phyloP scores from a whole-genome alignment of 2,329 filamentous ascomycete genomes.

The Fusarium pseudocircinatum region DNA sequence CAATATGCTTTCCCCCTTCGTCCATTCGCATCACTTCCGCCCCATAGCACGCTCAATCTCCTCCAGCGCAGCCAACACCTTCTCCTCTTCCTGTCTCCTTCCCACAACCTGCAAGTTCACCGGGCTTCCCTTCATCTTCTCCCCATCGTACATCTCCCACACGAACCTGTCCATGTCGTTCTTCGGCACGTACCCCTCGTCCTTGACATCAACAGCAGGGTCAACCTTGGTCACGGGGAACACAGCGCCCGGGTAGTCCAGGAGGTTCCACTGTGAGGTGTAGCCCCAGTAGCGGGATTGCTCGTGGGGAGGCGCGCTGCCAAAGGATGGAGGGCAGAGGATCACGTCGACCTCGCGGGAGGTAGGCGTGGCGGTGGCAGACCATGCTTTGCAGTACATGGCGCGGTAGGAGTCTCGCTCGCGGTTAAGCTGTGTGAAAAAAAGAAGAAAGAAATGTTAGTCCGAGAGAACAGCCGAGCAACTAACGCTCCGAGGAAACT shows the following conservation, averaged over 20 bases:
- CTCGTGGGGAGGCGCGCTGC: conserved; percentile 58
- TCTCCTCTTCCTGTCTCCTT: conserved; percentile 44
- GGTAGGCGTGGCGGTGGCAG: conserved; percentile 43
- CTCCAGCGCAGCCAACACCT: conserved; percentile 42
- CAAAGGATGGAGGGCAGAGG: conserved; percentile 66
- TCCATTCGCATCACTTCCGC: conserved; percentile 13
- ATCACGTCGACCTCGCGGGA: conserved; percentile 65
- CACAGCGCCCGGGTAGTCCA: conserved; percentile 71
- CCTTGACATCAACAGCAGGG: conserved; percentile 38
- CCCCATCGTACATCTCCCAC: conserved; percentile 42
- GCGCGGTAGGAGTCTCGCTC: conserved; percentile 53
- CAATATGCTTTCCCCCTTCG: neutral
- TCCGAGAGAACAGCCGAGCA: rapidly evolving
- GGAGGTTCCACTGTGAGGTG: conserved; percentile 73
- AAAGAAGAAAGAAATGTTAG: neutral
- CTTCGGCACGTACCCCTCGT: conserved; percentile 39
- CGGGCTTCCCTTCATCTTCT: conserved; percentile 39
- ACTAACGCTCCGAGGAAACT: rapidly evolving
- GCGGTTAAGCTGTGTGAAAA: conserved; percentile 40
- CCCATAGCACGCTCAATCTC: conserved; percentile 41
- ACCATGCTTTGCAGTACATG: conserved; percentile 51
- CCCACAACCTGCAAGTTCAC: conserved; percentile 44
- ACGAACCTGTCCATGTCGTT: conserved; percentile 44
- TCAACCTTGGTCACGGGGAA: conserved; percentile 62
- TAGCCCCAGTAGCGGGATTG: conserved; percentile 68